Base-by-base conservation (phyloP, 108 stramenopile genomes). In the Skeletonema tropicum region DNA sequence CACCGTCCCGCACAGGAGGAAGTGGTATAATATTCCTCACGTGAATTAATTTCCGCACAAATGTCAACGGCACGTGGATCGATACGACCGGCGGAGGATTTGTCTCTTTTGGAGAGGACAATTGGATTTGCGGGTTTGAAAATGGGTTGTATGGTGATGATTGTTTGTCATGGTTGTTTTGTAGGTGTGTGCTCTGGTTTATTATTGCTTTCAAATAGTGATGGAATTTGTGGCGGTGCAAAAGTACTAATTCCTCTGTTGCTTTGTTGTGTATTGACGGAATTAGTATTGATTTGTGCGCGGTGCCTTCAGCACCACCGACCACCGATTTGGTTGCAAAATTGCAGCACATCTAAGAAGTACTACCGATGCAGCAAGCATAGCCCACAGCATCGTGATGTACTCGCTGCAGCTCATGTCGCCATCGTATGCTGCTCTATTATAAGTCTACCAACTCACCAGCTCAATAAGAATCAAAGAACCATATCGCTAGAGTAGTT, bases 21-120 rank as follows among this genome's bases (percentile, higher is more conserved):
- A 3, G 90, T 89, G 3, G 92, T 93, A 64, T 88, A 92, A 67
- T 69, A 90, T 13, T 89, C 89, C 7, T 79, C 70, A 2, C 84
- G 82, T 32, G 74, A 77, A 79, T 96, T 96, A 70, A 94, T 84
- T 41, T 87, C 78, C 9, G 81, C 83, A 52, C 93, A 96, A 26
- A 93, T 89, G 17, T 90, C 83, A 14, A 93, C 93, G 26, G 91
- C 93, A n/a, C 77, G 82, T 9, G 91, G 83, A 74, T 96, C 95
- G 64, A 96, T 94, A 1, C 92, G 82, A 9, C 93, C 92, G 1
- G 92, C 90, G 29, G 81, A 91, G 58, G 88, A 89, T 71, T 92
- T 92, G 76, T 96, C 93, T 0, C 92, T 85, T 83, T 94, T 93
- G 39, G 85, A 88, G 19, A 93, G 83, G 83, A 42, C 87, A 85